These are phyloP conservation scores for Colletotrichum graminicola DNA, from an alignment of 2,329 filamentous ascomycete genomes.

Conservation along the genomic window DNA sequence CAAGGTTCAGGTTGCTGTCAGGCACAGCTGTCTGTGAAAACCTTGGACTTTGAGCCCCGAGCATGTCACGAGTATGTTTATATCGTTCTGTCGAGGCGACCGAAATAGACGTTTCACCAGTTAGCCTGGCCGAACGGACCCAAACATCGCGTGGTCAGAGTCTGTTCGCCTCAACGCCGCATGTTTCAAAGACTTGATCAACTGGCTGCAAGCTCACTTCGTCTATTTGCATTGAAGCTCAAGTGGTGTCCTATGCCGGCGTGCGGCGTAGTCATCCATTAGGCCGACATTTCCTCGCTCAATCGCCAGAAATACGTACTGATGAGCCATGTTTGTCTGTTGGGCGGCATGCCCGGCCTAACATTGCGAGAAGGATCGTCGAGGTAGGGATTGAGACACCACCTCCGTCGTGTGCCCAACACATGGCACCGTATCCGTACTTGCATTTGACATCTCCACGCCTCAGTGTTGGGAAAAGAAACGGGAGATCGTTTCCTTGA, in stretches of 20 bases:
- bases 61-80: not conserved
- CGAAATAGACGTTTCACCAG: conserved; percentile 32
- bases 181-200: conserved; percentile 40
- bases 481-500: conserved; percentile 37
- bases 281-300: conserved; percentile 4
- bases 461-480: conserved; percentile 35
- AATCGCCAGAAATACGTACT: conserved; percentile 11
- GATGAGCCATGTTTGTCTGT: conserved; percentile 15
- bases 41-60: conserved; percentile 7
- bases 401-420: conserved; percentile 27
- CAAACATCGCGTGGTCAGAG: conserved; percentile 35
- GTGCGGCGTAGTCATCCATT: conserved; percentile 16
- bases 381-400: conserved; percentile 24
- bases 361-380: conserved; percentile 28
- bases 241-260: conserved; percentile 19
- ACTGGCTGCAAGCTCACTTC: conserved; percentile 38
- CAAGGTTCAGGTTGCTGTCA: conserved; percentile 38
- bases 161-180: conserved; percentile 41
- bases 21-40: conserved; percentile 2
- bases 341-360: conserved; percentile 30
- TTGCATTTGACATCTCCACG: conserved; percentile 37
- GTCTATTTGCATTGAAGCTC: conserved; percentile 31
- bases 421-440: conserved; percentile 37
- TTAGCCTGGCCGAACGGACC: conserved; percentile 28
- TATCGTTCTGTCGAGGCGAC: conserved; percentile 3